Evolutionary conservation across 2,329 filamentous ascomycete genomes (phyloP), one percentile per base, ranked within the genome.

Genomic region (Chrysosporium keratinophilum): DNA sequence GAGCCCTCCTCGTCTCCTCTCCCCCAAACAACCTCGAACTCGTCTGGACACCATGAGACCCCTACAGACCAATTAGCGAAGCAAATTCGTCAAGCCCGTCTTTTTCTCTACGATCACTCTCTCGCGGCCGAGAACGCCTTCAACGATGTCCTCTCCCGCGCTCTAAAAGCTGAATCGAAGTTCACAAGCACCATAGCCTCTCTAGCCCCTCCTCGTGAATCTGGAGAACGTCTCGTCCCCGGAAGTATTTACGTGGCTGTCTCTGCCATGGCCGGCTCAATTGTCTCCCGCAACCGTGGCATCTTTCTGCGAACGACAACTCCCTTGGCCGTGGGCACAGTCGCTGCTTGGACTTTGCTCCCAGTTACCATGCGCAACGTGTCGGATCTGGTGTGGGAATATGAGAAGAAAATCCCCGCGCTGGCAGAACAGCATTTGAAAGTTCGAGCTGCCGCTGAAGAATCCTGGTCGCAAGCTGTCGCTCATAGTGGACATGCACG

Each of bases 341-440:
- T 83, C 54, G 87, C 89, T 54, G 89, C 87, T 56, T 93, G 89
- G 82, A 77, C 83, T 57, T 83, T 95, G 39, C 74, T 98, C 47
- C 93, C 93, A 43, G 77, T 93, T 59, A 98, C 93, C 41, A 95
- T 89, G 79, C 76, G 81, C 69, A 98, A 98, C 71, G 82, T 95
- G 28, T 83, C 84, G 42, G 84, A 91, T 66, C 75, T 97, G 66
- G 74, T 85, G 44, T 98, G 93, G 93, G 83, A 81, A 67, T 98
- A 93, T 69, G 93, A 98, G 82, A 81, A 94, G 78, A 82, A 79
- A 64, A 87, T 90, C 67, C 93, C 93, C 3, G 85, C 79, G 15
- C 69, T 98, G 52, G 85, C 88, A 15, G 84, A 95, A 62, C 81
- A 87, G 54, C 93, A 98, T 73, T 63, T 91, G 57, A 75, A 78